Evolutionary conservation across 805 yeast species (phyloP).

Genomic region (Kazachstania psychrophila): DNA sequence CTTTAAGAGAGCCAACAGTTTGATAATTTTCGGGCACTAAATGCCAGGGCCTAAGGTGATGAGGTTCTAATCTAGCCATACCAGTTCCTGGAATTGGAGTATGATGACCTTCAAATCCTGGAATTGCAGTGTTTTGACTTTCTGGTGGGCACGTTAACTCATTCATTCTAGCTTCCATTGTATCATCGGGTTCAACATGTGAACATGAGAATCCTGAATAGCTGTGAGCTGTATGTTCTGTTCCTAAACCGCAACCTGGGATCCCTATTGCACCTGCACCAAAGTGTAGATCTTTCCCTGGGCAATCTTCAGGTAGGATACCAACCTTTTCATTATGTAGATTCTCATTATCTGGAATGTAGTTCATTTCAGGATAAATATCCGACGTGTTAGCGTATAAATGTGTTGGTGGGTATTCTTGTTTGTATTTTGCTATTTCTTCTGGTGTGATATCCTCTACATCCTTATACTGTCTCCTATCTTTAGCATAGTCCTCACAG

Average conservation of each 20-base stretch:
- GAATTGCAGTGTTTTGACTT: conserved; percentile 6
- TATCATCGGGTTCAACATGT: conserved; percentile 5
- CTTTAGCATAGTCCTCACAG: conserved; percentile 5
- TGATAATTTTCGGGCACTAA: conserved; percentile 3
- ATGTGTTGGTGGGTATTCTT: conserved; percentile 9
- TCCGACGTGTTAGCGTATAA: conserved; percentile 1
- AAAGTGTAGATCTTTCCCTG: conserved; percentile 4
- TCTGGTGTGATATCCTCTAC: neutral
- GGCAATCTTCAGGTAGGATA: conserved; percentile 5
- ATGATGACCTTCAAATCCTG: conserved; percentile 8
- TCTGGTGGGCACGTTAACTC: conserved; percentile 6
- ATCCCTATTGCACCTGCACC: conserved; percentile 4
- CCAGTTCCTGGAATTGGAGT: conserved; percentile 15
- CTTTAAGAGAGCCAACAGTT: neutral
- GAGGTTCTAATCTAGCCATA: conserved; percentile 2
- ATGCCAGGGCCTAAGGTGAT: conserved; percentile 6
- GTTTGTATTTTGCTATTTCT: conserved; percentile 2
- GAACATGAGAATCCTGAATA: neutral
- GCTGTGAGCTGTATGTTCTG: neutral
- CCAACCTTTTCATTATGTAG: conserved; percentile 3
- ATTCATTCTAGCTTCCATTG: conserved; percentile 12
- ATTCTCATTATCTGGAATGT: conserved; percentile 6
- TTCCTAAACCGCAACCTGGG: conserved; percentile 11
- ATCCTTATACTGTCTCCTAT: neutral
- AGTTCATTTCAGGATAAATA: conserved; percentile 5